Conservation (phyloP, 441 rosid species). For the Raphanus hybrid region DNA sequence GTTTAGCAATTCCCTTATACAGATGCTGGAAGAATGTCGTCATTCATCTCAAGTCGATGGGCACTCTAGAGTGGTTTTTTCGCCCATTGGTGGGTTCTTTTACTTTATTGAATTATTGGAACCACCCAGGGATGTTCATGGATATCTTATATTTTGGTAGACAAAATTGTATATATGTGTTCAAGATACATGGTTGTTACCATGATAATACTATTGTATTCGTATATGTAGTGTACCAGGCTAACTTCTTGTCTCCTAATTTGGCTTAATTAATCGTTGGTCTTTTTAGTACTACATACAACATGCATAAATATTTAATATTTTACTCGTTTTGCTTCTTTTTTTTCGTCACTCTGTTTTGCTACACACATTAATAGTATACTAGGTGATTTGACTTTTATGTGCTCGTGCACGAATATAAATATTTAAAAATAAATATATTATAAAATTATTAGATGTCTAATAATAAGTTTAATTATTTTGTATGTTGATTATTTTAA, state of each 20-base stretch:
- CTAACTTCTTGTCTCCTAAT: background rate
- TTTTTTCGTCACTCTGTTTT: too few species aligned
- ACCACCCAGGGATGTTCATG: background rate
- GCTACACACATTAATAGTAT: background rate
- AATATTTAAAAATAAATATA: too few species aligned
- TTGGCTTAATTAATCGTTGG: background rate
- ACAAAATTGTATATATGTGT: background rate
- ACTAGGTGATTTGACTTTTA: too few species aligned
- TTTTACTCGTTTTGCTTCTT: constrained; percentile 14
- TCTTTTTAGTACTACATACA: background rate
- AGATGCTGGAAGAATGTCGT: constrained; percentile 16
- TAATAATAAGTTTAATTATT: too few species aligned
- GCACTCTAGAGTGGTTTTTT: constrained; percentile 1
- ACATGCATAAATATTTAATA: background rate
- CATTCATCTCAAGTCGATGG: constrained; percentile 3
- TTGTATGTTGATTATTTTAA: too few species aligned
- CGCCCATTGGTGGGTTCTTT: constrained; percentile 6
- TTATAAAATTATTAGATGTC: too few species aligned
- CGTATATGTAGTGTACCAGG: background rate
- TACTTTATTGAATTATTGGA: constrained; percentile 1
- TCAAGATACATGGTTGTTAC: background rate
- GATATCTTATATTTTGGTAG: background rate
- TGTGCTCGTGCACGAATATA: too few species aligned
- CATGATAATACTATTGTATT: background rate
- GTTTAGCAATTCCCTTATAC: background rate